Conservation (phyloP, 1,284 basidiomycete genomes). For the Rhizoctonia solani region DNA sequence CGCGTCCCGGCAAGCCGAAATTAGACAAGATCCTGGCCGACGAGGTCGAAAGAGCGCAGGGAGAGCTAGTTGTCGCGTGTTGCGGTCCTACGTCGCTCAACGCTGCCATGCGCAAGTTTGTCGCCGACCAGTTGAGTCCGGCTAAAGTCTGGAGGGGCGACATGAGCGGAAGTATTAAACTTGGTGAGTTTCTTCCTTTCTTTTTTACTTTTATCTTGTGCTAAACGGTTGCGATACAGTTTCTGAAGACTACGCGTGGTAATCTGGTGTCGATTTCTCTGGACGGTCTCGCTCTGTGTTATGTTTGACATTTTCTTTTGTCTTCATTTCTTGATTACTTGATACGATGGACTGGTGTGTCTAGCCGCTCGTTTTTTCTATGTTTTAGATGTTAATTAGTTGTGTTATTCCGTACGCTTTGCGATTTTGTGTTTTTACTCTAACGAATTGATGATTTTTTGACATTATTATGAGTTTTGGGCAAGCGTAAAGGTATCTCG, state of each 20-base stretch:
- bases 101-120: constrained; percentile 68
- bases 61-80: constrained; percentile 70
- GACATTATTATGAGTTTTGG: too few relatives aligned
- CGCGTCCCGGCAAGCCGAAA: constrained; percentile 74
- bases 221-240: constrained; percentile 6
- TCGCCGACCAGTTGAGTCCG: constrained; percentile 66
- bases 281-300: neutral
- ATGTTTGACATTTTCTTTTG: neutral
- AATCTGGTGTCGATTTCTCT: neutral
- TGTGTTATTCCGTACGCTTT: too few relatives aligned
- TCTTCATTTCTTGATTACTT: neutral
- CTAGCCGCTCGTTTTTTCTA: too few relatives aligned
- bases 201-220: neutral
- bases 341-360: too few relatives aligned
- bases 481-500: too few relatives aligned
- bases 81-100: constrained; percentile 78
- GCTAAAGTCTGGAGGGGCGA: constrained; percentile 62
- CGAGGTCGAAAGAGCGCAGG: constrained; percentile 62
- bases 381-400: too few relatives aligned
- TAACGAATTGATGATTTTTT: too few relatives aligned
- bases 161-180: constrained; percentile 58
- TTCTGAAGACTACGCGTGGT: constrained; percentile 32
- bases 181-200: neutral
- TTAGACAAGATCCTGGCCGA: constrained; percentile 67
- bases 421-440: too few relatives aligned